These are phyloP conservation scores for Diaporthe longicolla DNA, from an alignment of 2,329 filamentous ascomycete species.

Conservation along the genomic window DNA sequence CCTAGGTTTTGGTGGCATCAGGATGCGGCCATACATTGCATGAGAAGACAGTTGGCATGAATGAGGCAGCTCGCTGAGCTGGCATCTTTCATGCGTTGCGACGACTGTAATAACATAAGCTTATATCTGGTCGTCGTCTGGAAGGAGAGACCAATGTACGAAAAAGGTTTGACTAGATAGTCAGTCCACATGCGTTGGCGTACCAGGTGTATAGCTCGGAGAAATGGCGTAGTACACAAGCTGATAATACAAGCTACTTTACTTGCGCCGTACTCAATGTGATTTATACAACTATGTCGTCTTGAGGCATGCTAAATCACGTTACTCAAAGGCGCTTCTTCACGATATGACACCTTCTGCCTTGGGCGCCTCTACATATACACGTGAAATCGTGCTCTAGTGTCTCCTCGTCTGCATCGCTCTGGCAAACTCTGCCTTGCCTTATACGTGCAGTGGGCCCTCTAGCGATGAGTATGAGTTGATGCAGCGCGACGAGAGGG, in stretches of 20 bases:
- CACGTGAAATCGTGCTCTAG: background rate
- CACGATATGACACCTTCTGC: no score
- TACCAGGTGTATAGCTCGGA: background rate
- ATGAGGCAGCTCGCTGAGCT: background rate
- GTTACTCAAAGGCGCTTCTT: background rate
- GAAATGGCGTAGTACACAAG: background rate
- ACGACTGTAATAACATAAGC: background rate
- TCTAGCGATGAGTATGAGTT: background rate
- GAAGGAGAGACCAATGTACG: background rate
- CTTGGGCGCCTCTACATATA: no score
- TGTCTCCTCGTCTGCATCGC: no score
- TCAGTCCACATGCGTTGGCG: background rate
- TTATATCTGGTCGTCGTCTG: no score
- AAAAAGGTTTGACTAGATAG: background rate
- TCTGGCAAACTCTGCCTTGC: background rate
- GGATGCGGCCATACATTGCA: background rate
- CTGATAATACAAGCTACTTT: background rate
- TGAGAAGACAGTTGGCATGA: background rate
- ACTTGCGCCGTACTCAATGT: background rate
- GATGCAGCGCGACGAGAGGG: background rate
- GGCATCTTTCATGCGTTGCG: background rate
- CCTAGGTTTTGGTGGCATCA: background rate
- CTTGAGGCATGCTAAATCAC: background rate
- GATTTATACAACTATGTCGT: background rate
- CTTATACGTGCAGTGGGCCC: background rate